Evolutionary conservation across 139 green algal genomes (phyloP), one percentile per base, ranked within the genome.

Genomic region (Tetraselmis striata): DNA sequence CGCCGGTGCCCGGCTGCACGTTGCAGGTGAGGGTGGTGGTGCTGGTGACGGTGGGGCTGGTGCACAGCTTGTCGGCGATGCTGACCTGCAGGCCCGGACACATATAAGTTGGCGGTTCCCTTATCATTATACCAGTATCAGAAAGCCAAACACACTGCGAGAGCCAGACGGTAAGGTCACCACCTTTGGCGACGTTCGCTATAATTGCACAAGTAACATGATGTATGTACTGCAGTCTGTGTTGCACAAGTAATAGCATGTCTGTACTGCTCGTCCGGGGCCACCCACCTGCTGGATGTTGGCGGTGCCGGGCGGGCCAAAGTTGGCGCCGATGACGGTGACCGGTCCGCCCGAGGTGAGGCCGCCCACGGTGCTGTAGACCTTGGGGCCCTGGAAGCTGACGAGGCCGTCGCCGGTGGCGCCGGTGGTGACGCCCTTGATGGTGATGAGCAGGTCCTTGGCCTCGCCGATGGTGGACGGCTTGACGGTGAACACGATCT

Each of bases 401-500:
- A 84, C 5, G 59, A 81, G 23, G 28, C 75, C 81, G 31, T 81
- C 31, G 31, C 81, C 81, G 18, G 81, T 59, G 30, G 75, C 83
- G 2, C 81, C 81, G 2, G 81, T 77, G 31, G 25, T 77, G n/a
- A 77, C 27, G 2, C 76, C 76, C 29, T 75, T 31, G 31, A 84
- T 84, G 28, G 76, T 77, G 30, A 84, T 25, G 23, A 77, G 27
- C 5, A 84, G 74, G 25, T 84, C 59, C 81, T 67, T 67, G 45
- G 45, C 5, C 45, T 81, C 5, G 25, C 76, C 76, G 24, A 67
- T 78, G 5, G 30, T 67, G 11, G 45, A 59, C 23, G 81, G 28
- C 11, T 23, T 28, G 11, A n/a, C 75, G 1, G 30, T 79, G 29
- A 84, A 84, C n/a, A 77, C 31, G 28, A 84, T 84, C 74, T 84